Evolutionary conservation across 2,329 filamentous ascomycete genomes (phyloP).

Genomic region (Ceratocystiopsis minuta): DNA sequence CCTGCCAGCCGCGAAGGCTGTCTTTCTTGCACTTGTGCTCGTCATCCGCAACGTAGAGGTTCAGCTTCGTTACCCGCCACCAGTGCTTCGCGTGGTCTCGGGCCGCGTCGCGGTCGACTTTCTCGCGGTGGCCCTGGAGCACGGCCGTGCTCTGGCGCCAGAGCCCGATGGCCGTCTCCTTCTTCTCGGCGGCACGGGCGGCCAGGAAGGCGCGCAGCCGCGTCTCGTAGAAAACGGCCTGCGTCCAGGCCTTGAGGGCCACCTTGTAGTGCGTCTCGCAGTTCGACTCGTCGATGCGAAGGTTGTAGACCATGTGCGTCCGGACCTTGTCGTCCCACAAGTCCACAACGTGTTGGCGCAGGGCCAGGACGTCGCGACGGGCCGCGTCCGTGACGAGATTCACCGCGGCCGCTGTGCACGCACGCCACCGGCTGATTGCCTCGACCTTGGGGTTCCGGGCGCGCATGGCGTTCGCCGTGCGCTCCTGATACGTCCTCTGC

Average conservation of each 20-base stretch:
- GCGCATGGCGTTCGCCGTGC: slow-evolving; percentile 10
- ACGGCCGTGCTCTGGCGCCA: slow-evolving; percentile 3
- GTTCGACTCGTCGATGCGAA: slow-evolving; percentile 6
- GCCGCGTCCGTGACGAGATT: slow-evolving; percentile 6
- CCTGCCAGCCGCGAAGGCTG: slow-evolving; percentile 13
- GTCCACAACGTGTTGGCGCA: slow-evolving; percentile 8
- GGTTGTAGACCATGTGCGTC: not conserved
- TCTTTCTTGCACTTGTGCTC: slow-evolving; percentile 8
- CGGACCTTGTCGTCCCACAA: slow-evolving; percentile 6
- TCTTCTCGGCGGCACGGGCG: not conserved
- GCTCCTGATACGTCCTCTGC: slow-evolving; percentile 13
- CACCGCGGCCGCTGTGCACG: slow-evolving; percentile 2
- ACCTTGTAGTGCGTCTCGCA: not conserved
- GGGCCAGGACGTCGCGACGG: slow-evolving; percentile 2
- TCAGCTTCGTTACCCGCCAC: slow-evolving; percentile 13
- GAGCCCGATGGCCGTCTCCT: not conserved
- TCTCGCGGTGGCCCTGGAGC: not conserved
- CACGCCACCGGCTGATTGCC: slow-evolving; percentile 10
- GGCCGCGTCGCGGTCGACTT: slow-evolving; percentile 5
- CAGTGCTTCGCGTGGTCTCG: slow-evolving; percentile 12
- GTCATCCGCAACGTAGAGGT: slow-evolving; percentile 7
- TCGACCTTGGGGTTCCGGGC: not conserved
- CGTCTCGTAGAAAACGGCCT: not conserved
- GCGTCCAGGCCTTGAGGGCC: slow-evolving; percentile 7
- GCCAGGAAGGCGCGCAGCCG: slow-evolving; percentile 3